Evolutionary conservation across 768 basidiomycete species (phyloP), one percentile per base, ranked within the genome.

Genomic region (Favolaschia claudopus): DNA sequence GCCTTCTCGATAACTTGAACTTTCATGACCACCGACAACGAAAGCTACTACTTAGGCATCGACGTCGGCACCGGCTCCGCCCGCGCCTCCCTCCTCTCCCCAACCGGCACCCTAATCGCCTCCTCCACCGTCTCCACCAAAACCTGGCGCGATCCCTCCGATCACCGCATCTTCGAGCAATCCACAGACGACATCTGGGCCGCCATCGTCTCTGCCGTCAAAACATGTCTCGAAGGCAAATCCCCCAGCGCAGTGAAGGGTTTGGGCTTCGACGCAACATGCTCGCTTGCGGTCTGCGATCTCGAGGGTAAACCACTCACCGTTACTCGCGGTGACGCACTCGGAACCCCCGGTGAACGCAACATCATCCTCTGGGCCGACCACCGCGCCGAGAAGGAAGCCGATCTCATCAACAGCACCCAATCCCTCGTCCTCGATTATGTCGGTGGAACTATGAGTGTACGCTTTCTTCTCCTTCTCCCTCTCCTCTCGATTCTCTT

Each of bases 301-400:
- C 75, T 84, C 45, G 70, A 88, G 15, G 95, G 95, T 7, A 76
- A 84, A 34, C 91, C 95, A 0, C 78, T 97, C 20, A 76, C 79
- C 7, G 88, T 99, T 33, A 92, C 90, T 3, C 85, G 83, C 42
- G 92, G 89, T 1, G 76, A 82, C 2, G 72, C 79, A 20, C 74
- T 92, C 2, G 94, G 92, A 3, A 71, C 78, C 48, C 75, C 69
- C 19, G 92, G 91, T 17, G 89, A 92, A 64, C 84, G 92, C 60
- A 95, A 98, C 72, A 83, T 98, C 58, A 85, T 99, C 38, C 81
- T 99, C 1, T 99, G 96, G 97, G 96, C 96, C 3, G 96, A 99
- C 74, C 95, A 97, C 74, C 85, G 96, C 46, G 96, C 97, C 0
- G 90, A 93, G 76, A 82, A 89, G 69, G 95, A 99, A 71, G 96